Base-by-base conservation (phyloP, 2,329 filamentous ascomycete genomes). In the Hypoxylon sp. region DNA sequence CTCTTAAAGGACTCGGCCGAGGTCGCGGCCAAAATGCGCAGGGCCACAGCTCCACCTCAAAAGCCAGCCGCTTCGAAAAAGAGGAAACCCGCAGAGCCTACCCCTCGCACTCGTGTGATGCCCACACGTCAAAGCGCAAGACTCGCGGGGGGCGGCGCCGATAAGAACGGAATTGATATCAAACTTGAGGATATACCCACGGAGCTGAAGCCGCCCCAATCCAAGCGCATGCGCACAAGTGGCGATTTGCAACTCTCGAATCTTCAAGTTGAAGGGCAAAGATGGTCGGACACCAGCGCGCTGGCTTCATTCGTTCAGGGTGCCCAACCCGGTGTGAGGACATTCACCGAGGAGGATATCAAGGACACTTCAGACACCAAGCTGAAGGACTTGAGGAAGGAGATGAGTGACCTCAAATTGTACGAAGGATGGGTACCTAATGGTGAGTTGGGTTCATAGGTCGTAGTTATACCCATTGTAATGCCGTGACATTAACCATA, bases 391-490 rank as follows among this genome's bases (percentile, higher is more conserved):
- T 72, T 98, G 60, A 84, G 95, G 33, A 84, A 93, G 77, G 90
- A 90, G 50, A 94, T 98, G 91, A 91, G 88, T 67, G 85, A 87
- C 0, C 80, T 99, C 19, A 84, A 91, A 70, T 78, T 99, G 0
- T 98, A 97, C 83, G 91, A 97, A 64, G 90, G 90, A 13, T 97
- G 93, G 86, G 87, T 90, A 19, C 94, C 94, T 0, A 94, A 91
- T 74, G 88, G 93, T 92, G 81, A 67, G 86, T 79, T 54, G 26
- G 26, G 26, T 17, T 8, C 50, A 44, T 17, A 29, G 44, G 13
- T 51, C 31, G 11, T 31, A 57, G 11, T 35, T 17, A n/a, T 22
- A 17, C 11, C 24, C 14, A 10, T 29, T 3, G 29, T n/a, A 29
- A 29, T n/a, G 17, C 22, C 17, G 44, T 65, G 52, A 37, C 14